phyloP scores from a whole-genome alignment of 192 early-diverging fungal genomes.

The Linnemannia zychae region DNA sequence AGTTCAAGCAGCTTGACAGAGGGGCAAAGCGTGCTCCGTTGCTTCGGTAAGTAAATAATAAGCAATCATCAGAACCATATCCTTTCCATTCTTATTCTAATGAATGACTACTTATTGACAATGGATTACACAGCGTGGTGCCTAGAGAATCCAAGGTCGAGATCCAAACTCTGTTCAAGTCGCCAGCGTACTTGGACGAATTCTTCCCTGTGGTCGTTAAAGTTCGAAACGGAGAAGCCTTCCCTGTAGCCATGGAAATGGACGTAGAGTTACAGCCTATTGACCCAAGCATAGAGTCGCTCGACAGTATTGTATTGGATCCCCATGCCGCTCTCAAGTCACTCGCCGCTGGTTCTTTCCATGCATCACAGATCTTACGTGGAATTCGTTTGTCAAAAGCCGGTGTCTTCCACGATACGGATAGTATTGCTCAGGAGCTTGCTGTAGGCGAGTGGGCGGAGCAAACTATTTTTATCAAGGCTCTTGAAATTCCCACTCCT shows the following conservation, averaged over 20 bases:
- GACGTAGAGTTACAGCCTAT: constrained; percentile 71
- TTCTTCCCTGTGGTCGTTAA: constrained; percentile 70
- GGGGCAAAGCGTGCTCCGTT: constrained; percentile 65
- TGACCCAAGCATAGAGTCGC: constrained; percentile 52
- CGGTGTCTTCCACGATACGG: not conserved
- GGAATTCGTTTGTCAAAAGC: constrained; percentile 30
- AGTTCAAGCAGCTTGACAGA: constrained; percentile 64
- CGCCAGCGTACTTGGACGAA: constrained; percentile 81
- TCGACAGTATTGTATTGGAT: constrained; percentile 50
- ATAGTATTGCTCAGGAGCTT: constrained; percentile 16
- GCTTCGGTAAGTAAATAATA: constrained; percentile 7
- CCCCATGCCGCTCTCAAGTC: constrained; percentile 31
- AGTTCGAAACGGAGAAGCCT: constrained; percentile 73
- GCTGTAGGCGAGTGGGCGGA: constrained; percentile 43
- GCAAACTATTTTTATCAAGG: constrained; percentile 29
- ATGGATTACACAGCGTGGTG: constrained; percentile 56
- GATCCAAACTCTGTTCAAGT: constrained; percentile 62
- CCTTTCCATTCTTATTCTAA: constrained; percentile 10
- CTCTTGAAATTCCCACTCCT: constrained; percentile 23
- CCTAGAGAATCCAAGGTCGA: constrained; percentile 74
- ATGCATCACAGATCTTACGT: constrained; percentile 10
- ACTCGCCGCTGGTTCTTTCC: not conserved
- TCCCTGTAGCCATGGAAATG: constrained; percentile 69
- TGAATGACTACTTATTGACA: not conserved
- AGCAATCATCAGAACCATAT: not conserved